Conservation (phyloP, 345 rosid genomes). For the Eucalyptus leucophloia region DNA sequence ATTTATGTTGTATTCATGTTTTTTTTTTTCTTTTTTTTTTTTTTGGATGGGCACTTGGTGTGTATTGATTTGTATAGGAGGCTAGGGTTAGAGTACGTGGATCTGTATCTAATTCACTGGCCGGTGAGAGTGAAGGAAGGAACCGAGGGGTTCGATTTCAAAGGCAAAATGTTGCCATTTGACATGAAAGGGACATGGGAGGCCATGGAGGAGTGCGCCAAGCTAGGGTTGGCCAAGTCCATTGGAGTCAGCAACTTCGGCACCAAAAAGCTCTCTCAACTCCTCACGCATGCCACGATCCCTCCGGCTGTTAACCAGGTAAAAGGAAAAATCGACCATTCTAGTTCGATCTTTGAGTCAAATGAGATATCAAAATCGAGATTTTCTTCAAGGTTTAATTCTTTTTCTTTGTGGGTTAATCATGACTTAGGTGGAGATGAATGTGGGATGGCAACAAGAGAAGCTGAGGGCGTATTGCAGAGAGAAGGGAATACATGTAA, state of each 20-base stretch:
- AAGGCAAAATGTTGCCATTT: not conserved
- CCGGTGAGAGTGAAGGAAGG: conserved; percentile 14
- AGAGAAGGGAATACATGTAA: conserved; percentile 1
- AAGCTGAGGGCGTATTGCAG: not conserved
- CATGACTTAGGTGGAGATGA: not conserved
- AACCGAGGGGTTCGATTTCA: not conserved
- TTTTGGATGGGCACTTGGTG: not conserved
- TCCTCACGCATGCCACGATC: not conserved
- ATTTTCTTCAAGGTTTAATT: not conserved
- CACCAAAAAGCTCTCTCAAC: conserved; percentile 2
- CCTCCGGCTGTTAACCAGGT: conserved; percentile 20
- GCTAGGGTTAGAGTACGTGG: conserved; percentile 22
- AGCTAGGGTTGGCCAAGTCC: conserved; percentile 7
- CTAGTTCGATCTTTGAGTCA: not conserved
- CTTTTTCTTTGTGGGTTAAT: not conserved
- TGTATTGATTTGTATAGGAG: conserved; percentile 2
- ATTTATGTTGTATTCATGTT: not conserved
- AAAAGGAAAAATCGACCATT: not conserved
- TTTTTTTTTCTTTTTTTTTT: not conserved
- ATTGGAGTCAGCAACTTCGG: conserved; percentile 21
- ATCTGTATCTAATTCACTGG: conserved; percentile 27
- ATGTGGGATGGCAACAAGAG: conserved; percentile 10
- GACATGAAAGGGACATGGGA: conserved; percentile 7
- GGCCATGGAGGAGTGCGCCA: conserved; percentile 21
- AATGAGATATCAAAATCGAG: not conserved